Evolutionary conservation across 345 rosid genomes (phyloP).

Genomic region (Arabis hirsuta): DNA sequence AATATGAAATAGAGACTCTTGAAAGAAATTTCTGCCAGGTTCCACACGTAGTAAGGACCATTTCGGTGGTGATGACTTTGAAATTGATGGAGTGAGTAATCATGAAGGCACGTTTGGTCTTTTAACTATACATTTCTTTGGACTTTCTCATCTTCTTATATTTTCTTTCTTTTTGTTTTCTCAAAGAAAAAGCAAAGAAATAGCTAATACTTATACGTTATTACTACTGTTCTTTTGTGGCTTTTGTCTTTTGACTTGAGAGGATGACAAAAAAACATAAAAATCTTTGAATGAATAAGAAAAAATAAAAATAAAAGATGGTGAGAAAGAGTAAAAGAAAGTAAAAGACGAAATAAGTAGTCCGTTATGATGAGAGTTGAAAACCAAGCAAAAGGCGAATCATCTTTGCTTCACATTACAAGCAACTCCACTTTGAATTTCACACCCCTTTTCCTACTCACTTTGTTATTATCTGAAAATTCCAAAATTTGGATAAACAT

Average conservation of each 20-base stretch:
- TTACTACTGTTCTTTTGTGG: constrained; percentile 39
- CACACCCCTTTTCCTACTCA: not conserved
- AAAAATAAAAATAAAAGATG: constrained; percentile 8
- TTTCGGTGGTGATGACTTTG: constrained; percentile 42
- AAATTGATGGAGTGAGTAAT: constrained; percentile 36
- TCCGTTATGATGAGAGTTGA: constrained; percentile 47
- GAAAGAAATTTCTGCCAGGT: constrained; percentile 34
- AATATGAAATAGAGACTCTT: constrained; percentile 35
- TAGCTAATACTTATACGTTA: not conserved
- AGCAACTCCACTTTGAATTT: constrained; percentile 43
- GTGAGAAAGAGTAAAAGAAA: constrained; percentile 32
- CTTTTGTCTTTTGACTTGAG: constrained; percentile 42
- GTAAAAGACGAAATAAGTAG: constrained; percentile 46
- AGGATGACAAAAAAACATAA: constrained; percentile 7
- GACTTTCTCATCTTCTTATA: constrained; percentile 30
- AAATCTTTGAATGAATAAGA: not conserved
- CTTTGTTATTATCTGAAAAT: constrained; percentile 8
- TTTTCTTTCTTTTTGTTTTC: not conserved
- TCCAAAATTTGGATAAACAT: constrained; percentile 7
- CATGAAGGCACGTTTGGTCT: constrained; percentile 45
- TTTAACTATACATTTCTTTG: constrained; percentile 32
- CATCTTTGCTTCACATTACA: constrained; percentile 44
- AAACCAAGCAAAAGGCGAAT: constrained; percentile 48
- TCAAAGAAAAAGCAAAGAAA: not conserved
- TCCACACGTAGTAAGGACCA: constrained; percentile 40